Base-by-base conservation (phyloP, 345 rosid genomes). In the Nasturtium officinale region DNA sequence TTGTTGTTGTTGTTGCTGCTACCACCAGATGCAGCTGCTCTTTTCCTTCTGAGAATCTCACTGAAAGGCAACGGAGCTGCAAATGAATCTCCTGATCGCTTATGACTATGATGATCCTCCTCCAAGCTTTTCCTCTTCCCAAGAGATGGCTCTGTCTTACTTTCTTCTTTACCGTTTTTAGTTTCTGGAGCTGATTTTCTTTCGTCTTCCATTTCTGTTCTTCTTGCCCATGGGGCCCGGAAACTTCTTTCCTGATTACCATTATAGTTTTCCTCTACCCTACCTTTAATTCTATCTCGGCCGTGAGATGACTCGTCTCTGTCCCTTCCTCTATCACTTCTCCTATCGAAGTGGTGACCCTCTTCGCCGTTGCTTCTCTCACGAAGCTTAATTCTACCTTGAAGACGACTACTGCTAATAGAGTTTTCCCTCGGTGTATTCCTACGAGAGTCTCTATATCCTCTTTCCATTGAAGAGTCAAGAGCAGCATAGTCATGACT, bases 41-140 rank as follows among this genome's bases (percentile, higher is more conserved):
- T 83, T 82, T 93, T 90, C 63, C 97, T 87, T 82, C 81, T 93
- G 72, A 90, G 83, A 79, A 93, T 90, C 86, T 86, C 96, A 50
- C 89, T 87, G 21, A 93, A 83, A 61, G 98, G 88, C 86, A 87
- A 81, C 7, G 98, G 98, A 67, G 93, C 94, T 64, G 87, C 86
- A 75, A 93, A 93, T 7, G 96, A 79, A 46, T 79, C 85, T 67
- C 80, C 88, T 56, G 81, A 52, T 69, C 72, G 85, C 67, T 60
- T 85, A 79, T 68, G 16, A 65, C 50, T 60, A 64, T 65, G 61
- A 35, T 61, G 71, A 61, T 69, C 70, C 50, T 83, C 86, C 64
- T 78, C 90, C 25, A 33, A n/a, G 58, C 67, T 79, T 75, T 82
- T 85, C 38, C 88, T 78, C 78, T 87, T 88, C 76, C 88, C 77